These are phyloP conservation scores for Karstenula rhodostoma DNA, from an alignment of 2,329 filamentous ascomycete species.

Conservation along the genomic window DNA sequence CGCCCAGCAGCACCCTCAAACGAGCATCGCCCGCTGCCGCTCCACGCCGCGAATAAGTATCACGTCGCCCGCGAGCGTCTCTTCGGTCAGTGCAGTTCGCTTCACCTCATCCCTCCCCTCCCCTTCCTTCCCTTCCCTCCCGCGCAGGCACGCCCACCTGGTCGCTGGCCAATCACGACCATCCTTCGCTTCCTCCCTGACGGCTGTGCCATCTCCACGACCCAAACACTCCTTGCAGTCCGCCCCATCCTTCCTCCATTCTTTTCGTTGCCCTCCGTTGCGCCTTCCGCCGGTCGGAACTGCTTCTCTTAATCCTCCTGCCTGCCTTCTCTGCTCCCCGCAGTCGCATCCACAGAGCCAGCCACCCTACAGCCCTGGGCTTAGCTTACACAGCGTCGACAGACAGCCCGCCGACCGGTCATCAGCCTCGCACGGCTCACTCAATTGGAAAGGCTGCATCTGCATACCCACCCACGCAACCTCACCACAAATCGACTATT, in stretches of 20 bases:
- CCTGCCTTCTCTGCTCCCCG: slow-evolving; percentile 34
- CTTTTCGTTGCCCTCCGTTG: slow-evolving; percentile 22
- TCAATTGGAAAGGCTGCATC: slow-evolving; percentile 23
- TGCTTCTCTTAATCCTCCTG: slow-evolving; percentile 33
- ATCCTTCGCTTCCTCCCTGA: slow-evolving; percentile 16
- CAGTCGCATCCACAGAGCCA: slow-evolving; percentile 36
- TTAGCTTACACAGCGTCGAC: slow-evolving; percentile 44
- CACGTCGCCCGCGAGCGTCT: slow-evolving; percentile 33
- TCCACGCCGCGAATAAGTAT: slow-evolving; percentile 38
- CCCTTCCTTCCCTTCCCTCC: slow-evolving; percentile 28
- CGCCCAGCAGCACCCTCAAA: slow-evolving; percentile 25
- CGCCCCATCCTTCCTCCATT: slow-evolving; percentile 25
- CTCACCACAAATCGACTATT: slow-evolving; percentile 18
- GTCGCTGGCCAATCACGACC: slow-evolving; percentile 27
- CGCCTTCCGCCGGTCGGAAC: slow-evolving; percentile 45
- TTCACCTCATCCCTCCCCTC: slow-evolving; percentile 11
- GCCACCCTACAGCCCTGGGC: slow-evolving; percentile 44
- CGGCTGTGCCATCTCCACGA: slow-evolving; percentile 38
- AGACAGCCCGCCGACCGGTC: slow-evolving; percentile 31
- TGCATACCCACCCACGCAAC: slow-evolving; percentile 12
- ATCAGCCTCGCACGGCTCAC: slow-evolving; percentile 41
- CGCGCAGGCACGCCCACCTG: slow-evolving; percentile 30
- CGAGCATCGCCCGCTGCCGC: slow-evolving; percentile 25
- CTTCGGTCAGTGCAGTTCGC: slow-evolving; percentile 41
- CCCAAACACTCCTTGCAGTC: slow-evolving; percentile 29